Conservation (phyloP, 1,139 yeast species). For the Casaregolazyma suthepensis region DNA sequence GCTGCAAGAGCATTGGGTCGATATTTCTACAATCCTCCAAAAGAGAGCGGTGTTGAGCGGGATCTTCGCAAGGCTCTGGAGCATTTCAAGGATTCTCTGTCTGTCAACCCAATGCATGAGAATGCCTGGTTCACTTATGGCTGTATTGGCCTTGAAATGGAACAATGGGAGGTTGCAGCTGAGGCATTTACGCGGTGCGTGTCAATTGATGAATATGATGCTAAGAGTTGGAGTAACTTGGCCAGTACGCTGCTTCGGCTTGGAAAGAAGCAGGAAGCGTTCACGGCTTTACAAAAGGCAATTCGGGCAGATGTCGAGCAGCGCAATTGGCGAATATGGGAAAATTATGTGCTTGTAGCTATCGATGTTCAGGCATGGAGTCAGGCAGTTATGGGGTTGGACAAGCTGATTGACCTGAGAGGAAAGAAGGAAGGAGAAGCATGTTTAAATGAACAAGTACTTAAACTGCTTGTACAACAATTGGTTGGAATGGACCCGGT, state of each 20-base stretch:
- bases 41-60: slow-evolving; percentile 44
- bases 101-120: slow-evolving; percentile 66
- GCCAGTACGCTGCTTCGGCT: slow-evolving; percentile 69
- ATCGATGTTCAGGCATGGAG: slow-evolving; percentile 78
- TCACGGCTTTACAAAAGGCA: slow-evolving; percentile 76
- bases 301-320: slow-evolving; percentile 56
- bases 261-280: slow-evolving; percentile 68
- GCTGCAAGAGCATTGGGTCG: slow-evolving; percentile 82
- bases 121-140: slow-evolving; percentile 94
- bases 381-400: slow-evolving; percentile 72
- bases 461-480: slow-evolving; percentile 67
- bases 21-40: slow-evolving; percentile 64
- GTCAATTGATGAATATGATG: slow-evolving; percentile 72
- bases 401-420: slow-evolving; percentile 51
- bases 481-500: slow-evolving; percentile 34
- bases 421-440: slow-evolving; percentile 53
- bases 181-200: slow-evolving; percentile 94
- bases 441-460: slow-evolving; percentile 66
- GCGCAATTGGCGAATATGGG: slow-evolving; percentile 86
- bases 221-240: slow-evolving; percentile 91
- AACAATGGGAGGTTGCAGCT: slow-evolving; percentile 71
- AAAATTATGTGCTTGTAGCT: slow-evolving; percentile 78
- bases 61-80: slow-evolving; percentile 52
- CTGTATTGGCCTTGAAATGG: slow-evolving; percentile 75
- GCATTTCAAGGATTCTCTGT: slow-evolving; percentile 70